Evolutionary conservation across 2,329 filamentous ascomycete genomes (phyloP).

Genomic region (Trichophaea hybrida): DNA sequence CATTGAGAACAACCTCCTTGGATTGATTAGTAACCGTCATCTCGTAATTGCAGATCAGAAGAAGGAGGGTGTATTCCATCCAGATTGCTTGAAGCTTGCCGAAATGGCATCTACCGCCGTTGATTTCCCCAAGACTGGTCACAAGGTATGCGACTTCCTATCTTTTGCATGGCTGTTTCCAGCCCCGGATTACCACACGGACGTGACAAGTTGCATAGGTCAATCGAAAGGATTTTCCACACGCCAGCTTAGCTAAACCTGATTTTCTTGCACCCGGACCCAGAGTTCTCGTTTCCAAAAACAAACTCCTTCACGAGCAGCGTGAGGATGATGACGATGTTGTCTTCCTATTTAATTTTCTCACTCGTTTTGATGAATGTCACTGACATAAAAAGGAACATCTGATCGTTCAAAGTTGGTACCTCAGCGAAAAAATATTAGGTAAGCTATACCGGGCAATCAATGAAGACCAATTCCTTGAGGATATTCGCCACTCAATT

Average conservation of each 20-base stretch:
- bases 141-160: conserved; percentile 32
- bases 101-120: conserved; percentile 55
- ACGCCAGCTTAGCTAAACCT: conserved; percentile 14
- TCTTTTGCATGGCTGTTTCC: too few species aligned
- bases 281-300: conserved; percentile 15
- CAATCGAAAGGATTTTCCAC: conserved; percentile 31
- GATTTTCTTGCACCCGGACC: conserved; percentile 26
- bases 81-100: conserved; percentile 43
- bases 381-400: not conserved
- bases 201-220: conserved; percentile 24
- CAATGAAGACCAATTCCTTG: conserved; percentile 52
- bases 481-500: conserved; percentile 24
- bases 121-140: conserved; percentile 63
- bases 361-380: not conserved
- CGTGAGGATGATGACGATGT: conserved; percentile 37
- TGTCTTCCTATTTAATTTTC: conserved; percentile 31
- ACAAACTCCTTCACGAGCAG: conserved; percentile 30
- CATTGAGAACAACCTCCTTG: conserved; percentile 52
- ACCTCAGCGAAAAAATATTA: conserved; percentile 52
- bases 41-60: conserved; percentile 49
- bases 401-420: conserved; percentile 36
- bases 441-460: conserved; percentile 58
- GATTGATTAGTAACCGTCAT: conserved; percentile 50
- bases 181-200: too few species aligned
- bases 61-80: conserved; percentile 38